Evolutionary conservation across 2,329 filamentous ascomycete species (phyloP).

Genomic region (Aspergillus pseudoterreus): DNA sequence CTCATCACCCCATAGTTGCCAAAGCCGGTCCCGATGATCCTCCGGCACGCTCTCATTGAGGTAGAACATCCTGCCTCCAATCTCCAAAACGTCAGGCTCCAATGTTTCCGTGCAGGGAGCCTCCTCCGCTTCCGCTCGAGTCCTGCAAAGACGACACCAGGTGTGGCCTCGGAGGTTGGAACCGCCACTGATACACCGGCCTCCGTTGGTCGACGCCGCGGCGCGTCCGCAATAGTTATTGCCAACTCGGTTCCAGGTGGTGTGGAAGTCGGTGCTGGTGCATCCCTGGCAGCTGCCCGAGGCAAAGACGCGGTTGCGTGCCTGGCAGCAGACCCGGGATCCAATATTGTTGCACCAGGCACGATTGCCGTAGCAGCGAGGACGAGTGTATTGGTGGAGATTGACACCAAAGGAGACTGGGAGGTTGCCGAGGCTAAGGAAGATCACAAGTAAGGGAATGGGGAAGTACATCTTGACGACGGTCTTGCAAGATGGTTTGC

Average conservation of each 20-base stretch:
- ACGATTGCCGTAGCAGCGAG: neutral
- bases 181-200: neutral
- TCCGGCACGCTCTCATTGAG: neutral
- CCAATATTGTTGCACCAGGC: neutral
- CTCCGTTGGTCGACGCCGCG: neutral
- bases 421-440: neutral
- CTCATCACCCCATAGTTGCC: neutral
- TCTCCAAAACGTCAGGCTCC: neutral
- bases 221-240: neutral
- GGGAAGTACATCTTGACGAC: neutral
- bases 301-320: neutral
- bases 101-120: neutral
- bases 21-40: neutral
- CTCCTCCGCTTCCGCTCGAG: neutral
- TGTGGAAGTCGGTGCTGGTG: neutral
- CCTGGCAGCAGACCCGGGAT: neutral
- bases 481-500: too few relatives aligned
- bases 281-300: neutral
- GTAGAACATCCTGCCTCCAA: neutral
- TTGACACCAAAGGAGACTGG: neutral
- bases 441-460: neutral
- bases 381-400: neutral
- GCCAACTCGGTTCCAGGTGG: neutral
- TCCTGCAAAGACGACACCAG: neutral
- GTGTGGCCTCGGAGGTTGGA: neutral